Evolutionary conservation across 169 alveolate genomes (phyloP), one percentile per base, ranked within the genome.

Genomic region (Plasmodium ovale): DNA sequence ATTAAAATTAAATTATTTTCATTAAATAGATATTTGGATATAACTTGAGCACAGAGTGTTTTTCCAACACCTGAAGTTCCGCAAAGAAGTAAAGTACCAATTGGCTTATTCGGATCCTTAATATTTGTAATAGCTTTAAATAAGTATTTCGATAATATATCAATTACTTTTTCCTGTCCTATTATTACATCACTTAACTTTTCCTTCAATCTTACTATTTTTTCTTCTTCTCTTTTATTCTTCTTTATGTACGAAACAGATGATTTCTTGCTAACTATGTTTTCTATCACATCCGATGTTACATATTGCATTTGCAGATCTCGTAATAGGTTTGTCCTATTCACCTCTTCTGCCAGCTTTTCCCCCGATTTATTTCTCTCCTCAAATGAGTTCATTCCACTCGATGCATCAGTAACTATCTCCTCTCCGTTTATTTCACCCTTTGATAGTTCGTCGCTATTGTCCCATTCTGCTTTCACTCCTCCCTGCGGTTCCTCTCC

Each of bases 11-110:
- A 58, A 58, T 89, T 93, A 44, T 92, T 94, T 44, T 88, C 89
- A 35, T 95, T 69, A 69, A 96, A 96, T 84, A 95, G 65, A 73
- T 92, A 93, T 27, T 94, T 94, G 5, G 98, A 96, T 72, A 96
- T 92, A n/a, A 97, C 95, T 73, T 91, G 95, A 79, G 98, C 96
- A 59, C 96, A 92, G 71, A 95, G 97, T 0, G 98, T 95, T 84
- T 96, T 96, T 37, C 98, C 98, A 1, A 95, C 98, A 10, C 96
- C 96, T 0, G 97, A 94, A 35, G 98, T 96, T 9, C 98, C 98
- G 53, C 97, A 95, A 91, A 96, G 95, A 51, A 96, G 91, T 74
- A 95, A 92, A 2, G 95, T 94, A 33, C 96, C 96, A 16, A 96
- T 96, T n/a, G 98, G 98, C 14, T 96, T 92, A 64, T 94, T 88